Evolutionary conservation across 352 stramenopile genomes (phyloP), one percentile per base, ranked within the genome.

Genomic region (Phytophthora ohioensis): DNA sequence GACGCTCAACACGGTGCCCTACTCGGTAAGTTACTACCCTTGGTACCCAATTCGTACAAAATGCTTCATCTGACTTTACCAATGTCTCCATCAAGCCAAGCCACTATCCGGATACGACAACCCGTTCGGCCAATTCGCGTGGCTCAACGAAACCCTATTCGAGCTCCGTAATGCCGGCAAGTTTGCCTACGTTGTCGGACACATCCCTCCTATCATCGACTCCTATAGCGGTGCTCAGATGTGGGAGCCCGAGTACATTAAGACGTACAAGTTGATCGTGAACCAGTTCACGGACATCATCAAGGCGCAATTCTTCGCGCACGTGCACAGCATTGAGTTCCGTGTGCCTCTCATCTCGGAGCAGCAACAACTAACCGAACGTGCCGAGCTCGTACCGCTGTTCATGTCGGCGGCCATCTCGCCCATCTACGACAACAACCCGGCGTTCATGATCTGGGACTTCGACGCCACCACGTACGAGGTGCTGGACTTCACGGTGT

Each of bases 301-400:
- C 39, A 91, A 97, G 64, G 79, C 82, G 8, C 87, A 95, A 70
- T 75, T 98, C 57, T 98, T 97, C 86, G 94, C 88, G 1, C 94
- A 98, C 79, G 79, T 98, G 1, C 92, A 98, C 76, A 91, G 81
- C 17, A 80, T 97, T 66, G 94, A 98, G 74, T 94, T 97, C 71
- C 90, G 94, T 17, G 69, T 92, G 5, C 76, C 81, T 13, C 43
- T 80, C 1, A 30, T 47, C 3, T 58, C 58, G 9, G 72, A 79
- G 32, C 63, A 79, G 55, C 45, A 52, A 8, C 46, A 35, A 2
- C 53, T 35, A 13, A 51, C 60, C 3, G 54, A 31, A 1, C 66
- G 68, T 5, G 54, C 64, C 5, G 70, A 79, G 13, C 66, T 86
- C 34, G 79, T 90, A 4, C 92, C 91, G 31, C 56, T 98, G n/a